phyloP scores from a whole-genome alignment of 1,284 basidiomycete species.

The Naganishia sp. region DNA sequence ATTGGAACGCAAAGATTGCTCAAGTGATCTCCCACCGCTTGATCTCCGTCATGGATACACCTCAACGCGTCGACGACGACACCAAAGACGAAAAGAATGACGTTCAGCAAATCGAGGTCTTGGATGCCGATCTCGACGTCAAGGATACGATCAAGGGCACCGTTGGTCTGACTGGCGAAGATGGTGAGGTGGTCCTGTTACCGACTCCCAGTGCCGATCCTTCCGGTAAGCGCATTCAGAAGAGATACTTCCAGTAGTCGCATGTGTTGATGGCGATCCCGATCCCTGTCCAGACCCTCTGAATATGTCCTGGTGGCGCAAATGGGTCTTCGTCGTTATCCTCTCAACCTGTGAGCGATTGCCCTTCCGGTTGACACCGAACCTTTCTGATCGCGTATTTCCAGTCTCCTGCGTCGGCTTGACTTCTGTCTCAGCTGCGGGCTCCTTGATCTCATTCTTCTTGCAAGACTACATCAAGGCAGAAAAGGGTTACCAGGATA shows the following conservation, averaged over 20 bases:
- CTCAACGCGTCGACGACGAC: constrained; percentile 5
- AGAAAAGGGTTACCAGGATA: constrained; percentile 21
- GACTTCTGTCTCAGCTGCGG: constrained; percentile 12
- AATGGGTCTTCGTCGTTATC: constrained; percentile 11
- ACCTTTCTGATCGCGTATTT: no score
- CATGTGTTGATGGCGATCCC: neutral
- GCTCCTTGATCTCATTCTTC: constrained; percentile 27
- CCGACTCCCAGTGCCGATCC: constrained; percentile 18
- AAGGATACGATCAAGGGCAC: constrained; percentile 16
- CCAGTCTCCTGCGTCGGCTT: constrained; percentile 22
- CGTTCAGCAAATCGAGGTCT: neutral
- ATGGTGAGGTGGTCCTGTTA: constrained; percentile 5
- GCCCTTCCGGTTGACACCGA: no score
- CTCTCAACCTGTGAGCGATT: constrained; percentile 9
- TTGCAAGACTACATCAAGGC: constrained; percentile 25
- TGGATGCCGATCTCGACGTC: neutral
- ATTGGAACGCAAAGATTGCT: neutral
- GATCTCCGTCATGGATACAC: constrained; percentile 1
- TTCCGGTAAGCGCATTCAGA: constrained; percentile 7
- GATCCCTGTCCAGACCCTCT: constrained; percentile 4
- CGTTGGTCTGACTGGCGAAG: constrained; percentile 3
- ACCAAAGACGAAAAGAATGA: constrained; percentile 8
- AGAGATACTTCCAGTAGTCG: neutral
- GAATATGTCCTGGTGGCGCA: constrained; percentile 21
- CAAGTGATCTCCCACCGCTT: neutral